Base-by-base conservation (phyloP, 345 rosid genomes). In the Raphanus raphanistrum region DNA sequence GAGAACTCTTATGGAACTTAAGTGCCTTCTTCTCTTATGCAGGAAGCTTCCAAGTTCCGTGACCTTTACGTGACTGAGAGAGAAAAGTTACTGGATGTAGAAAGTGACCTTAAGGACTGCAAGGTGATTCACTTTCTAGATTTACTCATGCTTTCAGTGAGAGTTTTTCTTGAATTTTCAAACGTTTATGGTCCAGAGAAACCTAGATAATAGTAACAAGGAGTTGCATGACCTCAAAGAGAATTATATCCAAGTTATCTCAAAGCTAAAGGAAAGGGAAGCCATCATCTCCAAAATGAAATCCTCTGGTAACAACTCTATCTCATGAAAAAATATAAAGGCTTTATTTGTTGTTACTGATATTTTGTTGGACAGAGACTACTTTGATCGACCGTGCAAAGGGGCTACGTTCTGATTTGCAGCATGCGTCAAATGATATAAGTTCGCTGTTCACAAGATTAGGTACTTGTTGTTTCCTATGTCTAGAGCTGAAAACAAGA, bases 361-460 rank as follows among this genome's bases (percentile, higher is more conserved):
- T 26, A n/a, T 43, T 66, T 48, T 38, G 5, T 68, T 61, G 45
- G 77, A 74, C 90, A 92, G 97, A 90, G 85, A 84, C 78, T 59
- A 76, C 88, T 55, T 80, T 94, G 73, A 79, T 90, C 69, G 86
- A 85, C 55, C 81, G 83, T 13, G 90, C 94, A 67, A 90, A 88
- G 84, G 92, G 86, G 74, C 50, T 92, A 68, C 82, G 89, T 32
- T 59, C 79, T 71, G 97, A 88, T 79, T 83, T 94, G 85, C 90
- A 87, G 74, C 80, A 82, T 83, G 97, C 98, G 17, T 92, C 97
- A 60, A 86, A 87, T 12, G 95, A 92, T 83, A 81, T 94, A 82
- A 84, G 75, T 86, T 90, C 80, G 17, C 71, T 94, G 66, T 87
- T 86, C 71, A 72, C 85, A 71, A 89, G 82, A 92, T 81, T 94